A percentile compares a stretch with the other conserved stretches of the same genome.
Conservation (phyloP, 2,329 filamentous ascomycete species). For the Blastomyces silverae region DNA sequence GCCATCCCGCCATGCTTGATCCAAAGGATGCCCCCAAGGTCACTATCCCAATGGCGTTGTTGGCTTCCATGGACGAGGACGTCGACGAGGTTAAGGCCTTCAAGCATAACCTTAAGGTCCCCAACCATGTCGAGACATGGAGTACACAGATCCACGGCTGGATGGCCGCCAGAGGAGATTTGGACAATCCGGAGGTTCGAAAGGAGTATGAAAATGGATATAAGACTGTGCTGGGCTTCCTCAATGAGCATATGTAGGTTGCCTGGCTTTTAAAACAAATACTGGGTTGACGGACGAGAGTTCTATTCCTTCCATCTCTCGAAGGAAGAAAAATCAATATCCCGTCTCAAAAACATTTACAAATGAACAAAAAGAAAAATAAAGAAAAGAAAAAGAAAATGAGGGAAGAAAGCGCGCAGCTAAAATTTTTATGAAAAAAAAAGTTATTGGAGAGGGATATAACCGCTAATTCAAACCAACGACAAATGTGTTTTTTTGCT, state of each 20-base stretch:
- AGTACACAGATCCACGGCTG: slow-evolving; percentile 32
- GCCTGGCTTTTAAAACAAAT: neutral
- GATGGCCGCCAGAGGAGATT: slow-evolving; percentile 29
- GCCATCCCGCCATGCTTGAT: slow-evolving; percentile 53
- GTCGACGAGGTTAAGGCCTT: slow-evolving; percentile 38
- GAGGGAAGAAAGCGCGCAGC: neutral
- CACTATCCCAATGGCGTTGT: slow-evolving; percentile 48
- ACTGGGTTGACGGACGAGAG: neutral
- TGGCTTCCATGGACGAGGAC: slow-evolving; percentile 49
- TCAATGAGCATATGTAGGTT: slow-evolving; percentile 28
- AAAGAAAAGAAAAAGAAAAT: neutral
- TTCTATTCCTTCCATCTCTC: neutral
- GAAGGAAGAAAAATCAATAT: neutral
- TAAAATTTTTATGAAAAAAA: neutral
- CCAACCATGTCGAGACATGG: slow-evolving; percentile 30
- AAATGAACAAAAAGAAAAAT: neutral
- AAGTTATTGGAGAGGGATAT: neutral
- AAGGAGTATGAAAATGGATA: slow-evolving; percentile 33
- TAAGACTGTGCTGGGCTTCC: slow-evolving; percentile 27
- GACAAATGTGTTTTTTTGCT: neutral
- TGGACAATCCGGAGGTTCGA: slow-evolving; percentile 28
- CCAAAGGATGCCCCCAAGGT: slow-evolving; percentile 47
- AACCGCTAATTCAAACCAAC: slow-evolving; percentile 6
- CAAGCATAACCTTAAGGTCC: slow-evolving; percentile 27
- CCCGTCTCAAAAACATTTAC: neutral